A percentile compares a stretch with the other conserved stretches of the same genome.
Evolutionary conservation across 2,329 filamentous ascomycete genomes (phyloP).

Genomic region (Pseudopithomyces chartarum): DNA sequence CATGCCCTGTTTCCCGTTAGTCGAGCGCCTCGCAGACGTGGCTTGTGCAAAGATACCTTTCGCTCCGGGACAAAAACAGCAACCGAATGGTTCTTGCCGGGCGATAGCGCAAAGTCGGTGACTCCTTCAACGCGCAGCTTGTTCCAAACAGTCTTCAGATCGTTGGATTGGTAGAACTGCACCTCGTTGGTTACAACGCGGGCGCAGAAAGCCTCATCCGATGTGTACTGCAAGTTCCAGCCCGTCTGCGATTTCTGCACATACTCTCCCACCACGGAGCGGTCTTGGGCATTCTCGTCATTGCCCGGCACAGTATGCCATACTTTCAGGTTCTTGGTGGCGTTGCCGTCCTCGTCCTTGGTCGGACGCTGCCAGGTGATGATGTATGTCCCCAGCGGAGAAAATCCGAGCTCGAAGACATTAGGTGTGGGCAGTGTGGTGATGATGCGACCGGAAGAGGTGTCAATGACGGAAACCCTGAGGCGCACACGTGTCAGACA

Average conservation of each 20-base stretch:
- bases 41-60: conserved; percentile 66
- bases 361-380: conserved; percentile 95
- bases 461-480: conserved; percentile 82
- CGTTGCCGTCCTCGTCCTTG: conserved; percentile 93
- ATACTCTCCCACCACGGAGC: conserved; percentile 78
- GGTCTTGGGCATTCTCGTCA: conserved; percentile 66
- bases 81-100: conserved; percentile 87
- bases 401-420: conserved; percentile 94
- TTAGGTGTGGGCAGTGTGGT: conserved; percentile 78
- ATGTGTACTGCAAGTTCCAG: conserved; percentile 97
- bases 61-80: conserved; percentile 95
- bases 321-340: conserved; percentile 94
- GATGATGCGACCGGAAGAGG: conserved; percentile 74
- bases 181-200: conserved; percentile 96
- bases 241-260: conserved; percentile 95
- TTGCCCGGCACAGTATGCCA: conserved; percentile 81
- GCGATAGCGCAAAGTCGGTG: conserved; percentile 84
- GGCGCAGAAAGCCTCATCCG: conserved; percentile 91
- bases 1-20: conserved; percentile 68
- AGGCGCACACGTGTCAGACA: conserved; percentile 11
- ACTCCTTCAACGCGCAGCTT: conserved; percentile 93
- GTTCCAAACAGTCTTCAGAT: conserved; percentile 89
- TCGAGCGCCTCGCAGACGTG: neutral
- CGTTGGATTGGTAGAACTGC: conserved; percentile 90
- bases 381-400: conserved; percentile 86